Evolutionary conservation across 2,329 filamentous ascomycete species (phyloP).

Genomic region (Arthrobotrys conoides): DNA sequence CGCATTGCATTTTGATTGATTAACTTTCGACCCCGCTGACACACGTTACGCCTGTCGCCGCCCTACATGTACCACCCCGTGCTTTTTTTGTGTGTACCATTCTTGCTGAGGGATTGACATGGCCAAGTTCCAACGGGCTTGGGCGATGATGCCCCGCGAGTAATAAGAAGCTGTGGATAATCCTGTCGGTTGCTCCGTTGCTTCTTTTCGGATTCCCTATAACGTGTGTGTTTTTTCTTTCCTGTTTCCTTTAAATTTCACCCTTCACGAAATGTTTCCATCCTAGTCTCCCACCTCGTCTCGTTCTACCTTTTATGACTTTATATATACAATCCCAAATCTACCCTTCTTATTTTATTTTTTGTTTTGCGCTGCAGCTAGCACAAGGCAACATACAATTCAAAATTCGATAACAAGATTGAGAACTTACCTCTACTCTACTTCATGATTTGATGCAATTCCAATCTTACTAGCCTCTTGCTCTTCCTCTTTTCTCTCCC

Average conservation of each 20-base stretch:
- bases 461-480: not conserved
- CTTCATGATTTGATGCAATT: slow-evolving; percentile 50
- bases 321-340: slow-evolving; percentile 52
- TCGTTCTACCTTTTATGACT: slow-evolving; percentile 13
- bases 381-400: slow-evolving; percentile 1
- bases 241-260: slow-evolving; percentile 27
- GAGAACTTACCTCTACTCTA: slow-evolving; percentile 17
- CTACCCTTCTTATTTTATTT: slow-evolving; percentile 18
- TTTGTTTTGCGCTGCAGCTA: not conserved
- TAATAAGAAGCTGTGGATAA: slow-evolving; percentile 60
- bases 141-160: slow-evolving; percentile 28
- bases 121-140: slow-evolving; percentile 40
- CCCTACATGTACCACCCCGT: slow-evolving; percentile 48
- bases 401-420: slow-evolving; percentile 28
- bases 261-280: not conserved
- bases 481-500: not conserved
- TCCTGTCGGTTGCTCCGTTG: slow-evolving; percentile 55
- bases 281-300: slow-evolving; percentile 32
- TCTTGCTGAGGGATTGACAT: slow-evolving; percentile 37
- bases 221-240: not conserved
- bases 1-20: slow-evolving; percentile 46
- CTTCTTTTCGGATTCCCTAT: not conserved
- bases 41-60: slow-evolving; percentile 58
- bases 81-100: slow-evolving; percentile 58
- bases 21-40: slow-evolving; percentile 57